Base-by-base conservation (phyloP, 495 filamentous ascomycete species). In the Trichoderma reesei region DNA sequence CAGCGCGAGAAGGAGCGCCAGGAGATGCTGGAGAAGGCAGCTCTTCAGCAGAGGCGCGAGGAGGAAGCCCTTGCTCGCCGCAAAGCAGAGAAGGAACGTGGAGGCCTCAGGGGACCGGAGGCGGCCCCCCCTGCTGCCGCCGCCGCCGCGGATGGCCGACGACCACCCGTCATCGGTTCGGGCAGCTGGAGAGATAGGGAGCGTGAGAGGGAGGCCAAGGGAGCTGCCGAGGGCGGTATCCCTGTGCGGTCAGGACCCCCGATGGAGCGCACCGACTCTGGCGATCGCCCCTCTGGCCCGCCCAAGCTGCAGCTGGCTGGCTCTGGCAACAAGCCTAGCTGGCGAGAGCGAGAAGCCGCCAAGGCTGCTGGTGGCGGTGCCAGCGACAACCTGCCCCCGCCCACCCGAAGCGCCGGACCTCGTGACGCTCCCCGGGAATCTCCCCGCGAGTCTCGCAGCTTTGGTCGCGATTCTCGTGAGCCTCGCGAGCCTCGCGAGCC, bases 301-400 rank as follows among this genome's bases (percentile, higher is more conserved):
- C 90, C 91, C 26, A 85, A 84, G 66, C 81, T 95, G 72, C 79
- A 80, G 64, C 79, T 96, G 64, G 79, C 82, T 62, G 86, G 85
- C 54, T 56, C 51, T 33, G 68, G 65, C 36, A 78, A 73, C 70
- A 86, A 85, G 73, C 76, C 84, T 41, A 85, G 80, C 69, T 96
- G 92, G 92, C 88, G 92, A 75, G 92, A 96, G n/a, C 84, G 90
- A 54, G 79, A 90, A 74, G 89, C 88, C 56, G 85, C 85, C 67
- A 91, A 83, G 74, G 73, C 75, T 63, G 73, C 79, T 54, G 70
- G 64, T 37, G 65, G 64, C 42, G 69, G 67, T 38, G 66, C 63
- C 48, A 64, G 71, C 7, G 65, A 63, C 56, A 65, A 64, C 11
- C 68, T 67, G 59, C 67, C 70, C 14, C 66, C 71, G n/a, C 63